Evolutionary conservation across 2,329 filamentous ascomycete genomes (phyloP).

Genomic region (Orbilia quercus): DNA sequence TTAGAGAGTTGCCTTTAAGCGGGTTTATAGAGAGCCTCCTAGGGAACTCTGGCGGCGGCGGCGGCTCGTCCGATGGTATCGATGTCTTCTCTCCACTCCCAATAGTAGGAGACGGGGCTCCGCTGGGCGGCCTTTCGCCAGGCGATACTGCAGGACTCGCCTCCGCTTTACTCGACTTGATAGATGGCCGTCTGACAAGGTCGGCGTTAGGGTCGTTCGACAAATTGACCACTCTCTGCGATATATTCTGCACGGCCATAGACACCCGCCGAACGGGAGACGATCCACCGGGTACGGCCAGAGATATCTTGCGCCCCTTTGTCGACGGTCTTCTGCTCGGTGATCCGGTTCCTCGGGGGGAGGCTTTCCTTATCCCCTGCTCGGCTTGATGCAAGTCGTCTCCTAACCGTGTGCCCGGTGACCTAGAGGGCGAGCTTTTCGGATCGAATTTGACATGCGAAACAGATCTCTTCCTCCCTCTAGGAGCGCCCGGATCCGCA

Average conservation of each 20-base stretch:
- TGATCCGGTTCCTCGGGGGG: conserved; percentile 33
- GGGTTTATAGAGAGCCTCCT: conserved; percentile 72
- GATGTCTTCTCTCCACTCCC: conserved; percentile 41
- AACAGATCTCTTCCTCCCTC: conserved; percentile 57
- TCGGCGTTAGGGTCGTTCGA: conserved; percentile 83
- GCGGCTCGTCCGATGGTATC: conserved; percentile 38
- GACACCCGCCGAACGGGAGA: conserved; percentile 67
- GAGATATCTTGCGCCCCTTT: conserved; percentile 51
- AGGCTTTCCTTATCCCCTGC: conserved; percentile 57
- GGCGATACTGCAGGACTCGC: conserved; percentile 68
- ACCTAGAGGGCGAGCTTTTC: conserved; percentile 51
- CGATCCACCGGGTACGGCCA: conserved; percentile 60
- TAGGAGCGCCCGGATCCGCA: conserved; percentile 20
- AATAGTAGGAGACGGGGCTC: conserved; percentile 67
- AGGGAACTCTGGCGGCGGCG: conserved; percentile 66
- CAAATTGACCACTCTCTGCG: conserved; percentile 95
- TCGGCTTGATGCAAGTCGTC: conserved; percentile 60
- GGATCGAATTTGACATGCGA: conserved; percentile 58
- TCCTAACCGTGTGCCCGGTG: conserved; percentile 58
- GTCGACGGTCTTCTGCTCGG: conserved; percentile 36
- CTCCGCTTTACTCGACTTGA: conserved; percentile 72
- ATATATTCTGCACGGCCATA: conserved; percentile 74
- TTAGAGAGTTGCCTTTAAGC: conserved; percentile 84
- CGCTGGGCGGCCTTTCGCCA: conserved; percentile 67
- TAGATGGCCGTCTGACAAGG: conserved; percentile 73